Percentiles rank a stretch among this genome's conserved stretches.
These are phyloP conservation scores for Ganoderma multipileum DNA, from an alignment of 1,284 basidiomycete genomes.

Conservation along the genomic window DNA sequence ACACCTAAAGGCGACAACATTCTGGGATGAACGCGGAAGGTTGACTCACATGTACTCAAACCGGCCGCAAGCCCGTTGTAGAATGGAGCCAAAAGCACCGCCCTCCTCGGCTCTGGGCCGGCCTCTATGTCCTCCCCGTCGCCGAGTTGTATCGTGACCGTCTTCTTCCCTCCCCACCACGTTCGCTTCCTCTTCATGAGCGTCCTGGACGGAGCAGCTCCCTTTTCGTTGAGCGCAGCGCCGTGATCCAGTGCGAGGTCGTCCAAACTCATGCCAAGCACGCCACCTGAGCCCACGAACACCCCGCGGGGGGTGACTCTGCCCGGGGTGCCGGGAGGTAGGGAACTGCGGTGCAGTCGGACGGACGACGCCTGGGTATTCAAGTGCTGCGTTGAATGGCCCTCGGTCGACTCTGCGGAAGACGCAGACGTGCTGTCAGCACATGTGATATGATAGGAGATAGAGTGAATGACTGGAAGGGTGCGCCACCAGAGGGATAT, in stretches of 20 bases:
- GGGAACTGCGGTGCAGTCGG: constrained; percentile 25
- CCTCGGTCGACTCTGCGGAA: constrained; percentile 37
- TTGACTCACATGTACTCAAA: constrained; percentile 43
- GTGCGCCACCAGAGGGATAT: neutral
- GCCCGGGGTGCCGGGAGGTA: constrained; percentile 19
- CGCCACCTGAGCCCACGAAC: constrained; percentile 26
- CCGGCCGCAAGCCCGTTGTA: constrained; percentile 54
- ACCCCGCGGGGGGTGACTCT: constrained; percentile 41
- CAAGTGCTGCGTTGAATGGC: constrained; percentile 38
- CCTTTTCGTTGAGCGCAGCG: constrained; percentile 40
- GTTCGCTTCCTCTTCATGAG: constrained; percentile 39
- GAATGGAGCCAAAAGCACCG: constrained; percentile 52
- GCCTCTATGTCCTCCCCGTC: constrained; percentile 38
- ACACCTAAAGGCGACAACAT: neutral
- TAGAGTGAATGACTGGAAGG: neutral
- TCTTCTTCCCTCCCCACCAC: constrained; percentile 45
- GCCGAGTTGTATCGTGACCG: constrained; percentile 33
- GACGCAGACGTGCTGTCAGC: neutral
- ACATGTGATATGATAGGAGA: neutral
- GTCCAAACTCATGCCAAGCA: constrained; percentile 31
- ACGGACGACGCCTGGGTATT: constrained; percentile 36
- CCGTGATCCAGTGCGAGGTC: constrained; percentile 34
- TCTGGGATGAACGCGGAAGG: neutral
- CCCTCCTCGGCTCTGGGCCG: constrained; percentile 43
- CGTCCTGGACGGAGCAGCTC: constrained; percentile 31